Percentiles rank a stretch among this genome's conserved stretches.
phyloP scores from a whole-genome alignment of 2,329 filamentous ascomycete genomes.

The Onygena corvina region DNA sequence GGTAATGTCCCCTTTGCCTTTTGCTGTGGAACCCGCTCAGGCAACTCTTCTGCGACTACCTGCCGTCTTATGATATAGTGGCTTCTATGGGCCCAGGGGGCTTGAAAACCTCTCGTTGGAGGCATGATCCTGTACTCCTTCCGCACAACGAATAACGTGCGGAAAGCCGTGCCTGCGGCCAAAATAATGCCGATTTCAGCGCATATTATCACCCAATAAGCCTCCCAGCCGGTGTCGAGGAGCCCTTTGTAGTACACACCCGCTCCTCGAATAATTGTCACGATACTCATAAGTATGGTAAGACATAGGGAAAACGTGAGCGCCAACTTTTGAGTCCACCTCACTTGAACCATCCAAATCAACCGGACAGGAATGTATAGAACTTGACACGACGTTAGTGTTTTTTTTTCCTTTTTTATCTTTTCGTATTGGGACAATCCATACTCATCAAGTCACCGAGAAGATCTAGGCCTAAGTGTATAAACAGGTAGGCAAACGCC shows the following conservation, averaged over 20 bases:
- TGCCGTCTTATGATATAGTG: neutral
- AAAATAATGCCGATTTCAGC: neutral
- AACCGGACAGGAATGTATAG: conserved; percentile 1
- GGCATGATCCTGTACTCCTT: neutral
- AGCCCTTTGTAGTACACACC: conserved; percentile 4
- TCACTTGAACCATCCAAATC: conserved; percentile 2
- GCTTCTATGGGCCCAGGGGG: neutral
- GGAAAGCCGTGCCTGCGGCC: neutral
- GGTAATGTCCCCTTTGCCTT: too few species aligned
- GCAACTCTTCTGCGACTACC: neutral
- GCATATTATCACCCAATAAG: conserved; percentile 5
- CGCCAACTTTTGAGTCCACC: neutral
- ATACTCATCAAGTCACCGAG: conserved; percentile 1
- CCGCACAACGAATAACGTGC: conserved; percentile 1
- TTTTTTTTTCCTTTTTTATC: neutral
- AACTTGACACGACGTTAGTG: neutral
- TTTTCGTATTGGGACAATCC: neutral
- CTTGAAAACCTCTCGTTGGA: neutral
- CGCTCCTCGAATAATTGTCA: conserved; percentile 1
- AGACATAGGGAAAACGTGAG: conserved; percentile 1
- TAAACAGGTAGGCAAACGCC: neutral
- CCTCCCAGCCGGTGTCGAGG: neutral
- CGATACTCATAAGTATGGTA: conserved; percentile 5
- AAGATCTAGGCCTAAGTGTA: conserved; percentile 1
- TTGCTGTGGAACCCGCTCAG: neutral